phyloP scores from a whole-genome alignment of 1,284 basidiomycete genomes.

The Marasmius fiardii region DNA sequence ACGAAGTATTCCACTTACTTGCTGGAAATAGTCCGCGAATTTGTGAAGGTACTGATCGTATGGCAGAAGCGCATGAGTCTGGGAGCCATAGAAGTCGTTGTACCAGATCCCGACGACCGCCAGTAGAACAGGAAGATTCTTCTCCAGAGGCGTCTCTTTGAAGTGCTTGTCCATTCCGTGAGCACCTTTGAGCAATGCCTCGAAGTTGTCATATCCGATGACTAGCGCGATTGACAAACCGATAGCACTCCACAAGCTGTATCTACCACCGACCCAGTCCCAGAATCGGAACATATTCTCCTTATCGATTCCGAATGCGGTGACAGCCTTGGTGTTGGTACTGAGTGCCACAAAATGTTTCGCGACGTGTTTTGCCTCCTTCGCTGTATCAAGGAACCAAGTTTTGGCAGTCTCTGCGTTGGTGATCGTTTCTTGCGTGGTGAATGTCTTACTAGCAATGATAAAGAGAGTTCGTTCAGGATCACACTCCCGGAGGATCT shows the following conservation, averaged over 20 bases:
- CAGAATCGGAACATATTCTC: constrained; percentile 99
- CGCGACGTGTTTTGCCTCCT: constrained; percentile 89
- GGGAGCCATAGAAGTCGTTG: constrained; percentile 95
- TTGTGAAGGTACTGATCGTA: constrained; percentile 99
- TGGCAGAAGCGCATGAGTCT: constrained; percentile 93
- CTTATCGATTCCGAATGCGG: constrained; percentile 90
- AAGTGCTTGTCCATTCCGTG: constrained; percentile 99
- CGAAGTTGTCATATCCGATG: constrained; percentile 95
- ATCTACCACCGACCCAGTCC: constrained; percentile 99
- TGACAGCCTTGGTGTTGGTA: constrained; percentile 94
- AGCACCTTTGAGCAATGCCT: constrained; percentile 86
- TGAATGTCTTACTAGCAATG: constrained; percentile 98
- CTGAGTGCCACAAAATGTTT: constrained; percentile 99
- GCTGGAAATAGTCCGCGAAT: constrained; percentile 99
- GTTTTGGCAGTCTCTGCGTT: constrained; percentile 92
- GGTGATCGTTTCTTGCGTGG: constrained; percentile 99
- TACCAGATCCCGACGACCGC: constrained; percentile 97
- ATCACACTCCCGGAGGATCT: constrained; percentile 80
- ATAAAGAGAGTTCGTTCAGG: constrained; percentile 97
- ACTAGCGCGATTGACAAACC: constrained; percentile 92
- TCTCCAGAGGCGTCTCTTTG: constrained; percentile 82
- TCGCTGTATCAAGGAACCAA: constrained; percentile 89
- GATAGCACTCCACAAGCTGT: constrained; percentile 98
- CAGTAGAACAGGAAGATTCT: constrained; percentile 91
- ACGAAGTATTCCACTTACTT: constrained; percentile 35